phyloP scores from a whole-genome alignment of 2,329 filamentous ascomycete species.

The Colletotrichum liriopes region DNA sequence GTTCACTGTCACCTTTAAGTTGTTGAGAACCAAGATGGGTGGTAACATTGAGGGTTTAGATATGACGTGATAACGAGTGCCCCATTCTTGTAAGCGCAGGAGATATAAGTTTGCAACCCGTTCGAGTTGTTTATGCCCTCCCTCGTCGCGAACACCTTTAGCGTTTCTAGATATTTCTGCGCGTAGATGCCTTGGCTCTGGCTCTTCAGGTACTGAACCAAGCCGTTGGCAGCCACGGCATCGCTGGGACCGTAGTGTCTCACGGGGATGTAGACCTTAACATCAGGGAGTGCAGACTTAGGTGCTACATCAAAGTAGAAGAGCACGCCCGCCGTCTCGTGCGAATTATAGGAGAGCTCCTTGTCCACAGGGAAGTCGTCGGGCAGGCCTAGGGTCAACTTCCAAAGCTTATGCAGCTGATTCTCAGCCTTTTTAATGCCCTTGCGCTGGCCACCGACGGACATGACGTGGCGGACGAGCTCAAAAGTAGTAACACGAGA shows the following conservation, averaged over 20 bases:
- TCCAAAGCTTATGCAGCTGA: slow-evolving; percentile 43
- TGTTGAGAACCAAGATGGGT: slow-evolving; percentile 2
- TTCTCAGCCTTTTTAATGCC: slow-evolving; percentile 32
- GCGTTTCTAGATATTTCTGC: background rate
- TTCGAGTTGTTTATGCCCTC: background rate
- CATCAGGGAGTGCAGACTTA: slow-evolving; percentile 43
- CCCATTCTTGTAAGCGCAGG: slow-evolving; percentile 13
- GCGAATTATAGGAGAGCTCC: slow-evolving; percentile 41
- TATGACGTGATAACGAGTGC: slow-evolving; percentile 15
- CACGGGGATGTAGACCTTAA: slow-evolving; percentile 54
- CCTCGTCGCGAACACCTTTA: background rate
- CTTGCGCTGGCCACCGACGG: slow-evolving; percentile 43
- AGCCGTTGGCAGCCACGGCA: slow-evolving; percentile 5
- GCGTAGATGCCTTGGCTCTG: background rate
- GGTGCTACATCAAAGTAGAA: slow-evolving; percentile 51
- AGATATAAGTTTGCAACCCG: slow-evolving; percentile 19
- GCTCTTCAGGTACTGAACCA: slow-evolving; percentile 1
- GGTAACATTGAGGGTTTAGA: slow-evolving; percentile 17
- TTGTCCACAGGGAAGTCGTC: slow-evolving; percentile 31
- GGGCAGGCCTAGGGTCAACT: slow-evolving; percentile 33
- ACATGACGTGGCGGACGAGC: slow-evolving; percentile 47
- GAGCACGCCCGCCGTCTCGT: slow-evolving; percentile 52
- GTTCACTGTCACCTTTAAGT: too few species aligned
- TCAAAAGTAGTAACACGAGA: slow-evolving; percentile 49
- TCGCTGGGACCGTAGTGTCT: slow-evolving; percentile 50